A percentile compares a stretch with the other conserved stretches of the same genome.
These are phyloP conservation scores for Candida golubevii DNA, from an alignment of 805 yeast species.

Conservation along the genomic window DNA sequence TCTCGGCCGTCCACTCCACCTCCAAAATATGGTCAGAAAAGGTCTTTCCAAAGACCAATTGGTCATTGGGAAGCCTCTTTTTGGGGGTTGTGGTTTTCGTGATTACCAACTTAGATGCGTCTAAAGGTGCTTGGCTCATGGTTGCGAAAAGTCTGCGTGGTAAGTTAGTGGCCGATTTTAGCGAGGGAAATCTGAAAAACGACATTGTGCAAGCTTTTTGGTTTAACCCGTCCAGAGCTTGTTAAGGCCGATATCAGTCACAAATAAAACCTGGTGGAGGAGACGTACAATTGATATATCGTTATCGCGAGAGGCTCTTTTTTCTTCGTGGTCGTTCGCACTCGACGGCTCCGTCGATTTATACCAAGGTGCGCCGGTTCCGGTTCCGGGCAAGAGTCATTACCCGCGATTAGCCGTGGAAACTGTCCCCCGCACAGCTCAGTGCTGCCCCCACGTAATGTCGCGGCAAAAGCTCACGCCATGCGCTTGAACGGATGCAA, in stretches of 20 bases:
- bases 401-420: conserved; percentile 14
- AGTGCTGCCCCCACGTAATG: not conserved
- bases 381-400: conserved; percentile 11
- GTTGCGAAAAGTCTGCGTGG: conserved; percentile 17
- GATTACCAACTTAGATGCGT: conserved; percentile 35
- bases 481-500: too few species aligned
- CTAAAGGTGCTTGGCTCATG: conserved; percentile 28
- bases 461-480: too few species aligned
- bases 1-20: conserved; percentile 69
- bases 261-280: too few species aligned
- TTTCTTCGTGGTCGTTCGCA: too few species aligned
- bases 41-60: conserved; percentile 40
- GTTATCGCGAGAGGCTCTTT: too few species aligned
- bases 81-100: conserved; percentile 36
- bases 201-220: not conserved
- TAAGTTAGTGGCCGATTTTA: conserved; percentile 10
- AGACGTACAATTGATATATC: too few species aligned
- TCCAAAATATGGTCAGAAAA: conserved; percentile 90
- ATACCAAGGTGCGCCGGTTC: conserved; percentile 4
- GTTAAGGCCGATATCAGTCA: too few species aligned
- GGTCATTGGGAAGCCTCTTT: conserved; percentile 33
- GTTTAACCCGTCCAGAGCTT: too few species aligned
- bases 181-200: conserved; percentile 2
- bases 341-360: not conserved
- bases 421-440: not conserved